Evolutionary conservation across 805 yeast genomes (phyloP), one percentile per base, ranked within the genome.

Genomic region (Kluyveromyces nonfermentans): DNA sequence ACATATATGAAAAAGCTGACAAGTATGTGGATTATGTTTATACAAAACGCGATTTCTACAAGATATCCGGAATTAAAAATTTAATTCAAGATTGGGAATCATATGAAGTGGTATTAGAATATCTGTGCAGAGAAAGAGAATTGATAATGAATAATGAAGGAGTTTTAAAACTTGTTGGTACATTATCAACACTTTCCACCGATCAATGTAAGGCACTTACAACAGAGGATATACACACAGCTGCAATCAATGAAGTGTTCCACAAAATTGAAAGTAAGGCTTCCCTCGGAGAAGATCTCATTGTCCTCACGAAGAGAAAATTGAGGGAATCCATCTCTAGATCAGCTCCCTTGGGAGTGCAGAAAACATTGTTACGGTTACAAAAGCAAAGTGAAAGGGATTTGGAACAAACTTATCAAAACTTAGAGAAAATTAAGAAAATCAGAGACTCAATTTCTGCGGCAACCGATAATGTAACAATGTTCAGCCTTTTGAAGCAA

Each of bases 401-500:
- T 18, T 51, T 69, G 39, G 46, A 40, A 7, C 57, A 62, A 28
- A 59, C 69, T 16, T 49, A 67, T 21, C 53, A 49, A 5, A 57
- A 65, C 33, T 53, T 60, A 9, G 61, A 56, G 33, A 73, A 71
- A 46, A 54, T 74, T 17, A 65, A 62, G 39, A 50, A 60, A 5
- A 60, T 73, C 2, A 52, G 68, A 41, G 56, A 51, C 43, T 68
- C 70, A 45, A 64, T 74, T 39, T 74, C 74, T 50, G 60, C 63
- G 40, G 70, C 77, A 4, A 51, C 66, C 9, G 68, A 69, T 9
- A 72, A 72, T 49, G 56, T 59, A 28, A 60, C 65, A 17, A 50
- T 73, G 5, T 41, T 69, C 7, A 57, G 55, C 15, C 69, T 72
- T 2, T 47, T 74, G 17, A 55, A 60, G 42, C 57, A 62, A 15